Base-by-base conservation (phyloP, 495 filamentous ascomycete genomes). In the Xylaria sp. region DNA sequence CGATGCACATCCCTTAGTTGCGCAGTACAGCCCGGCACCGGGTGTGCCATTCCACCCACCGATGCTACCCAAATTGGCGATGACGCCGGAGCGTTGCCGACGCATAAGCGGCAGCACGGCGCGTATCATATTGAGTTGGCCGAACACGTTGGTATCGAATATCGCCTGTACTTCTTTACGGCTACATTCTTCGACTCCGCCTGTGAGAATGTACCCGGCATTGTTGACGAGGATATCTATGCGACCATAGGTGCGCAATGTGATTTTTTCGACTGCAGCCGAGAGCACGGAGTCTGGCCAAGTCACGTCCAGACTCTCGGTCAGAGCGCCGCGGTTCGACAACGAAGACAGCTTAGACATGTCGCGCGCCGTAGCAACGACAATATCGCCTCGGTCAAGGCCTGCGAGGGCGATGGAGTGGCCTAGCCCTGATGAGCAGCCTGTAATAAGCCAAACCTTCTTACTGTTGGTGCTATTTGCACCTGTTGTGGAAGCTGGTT, bases 91-190 rank as follows among this genome's bases (percentile, higher is more conserved):
- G 15, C 55, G 55, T 15, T n/a, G 29, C 3, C 14, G 29, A n/a
- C 55, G 55, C 55, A 58, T 58, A 5, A 31, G 80, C 2, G 86
- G 86, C 0, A 88, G 75, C 33, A 82, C 76, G 5, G 80, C 81
- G 19, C 84, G 82, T 66, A 82, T 82, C 3, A 85, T 75, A 26
- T 84, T 82, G 9, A 88, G 72, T 3, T 81, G 77, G 8, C 86
- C 86, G 68, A 83, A 85, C 40, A 87, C 79, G 71, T 87, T 87
- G 1, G 84, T 83, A 61, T 81, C 74, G 65, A 81, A 84, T 71
- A 78, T 70, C n/a, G 74, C 71, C 17, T 74, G 74, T 40, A 72
- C 73, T 73, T 82, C 81, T 67, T 79, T 73, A 26, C 70, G 76
- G 61, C 76, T 81, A 70, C 48, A 55, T 15, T 29, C 29, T 35